Percentiles rank a stretch among this genome's conserved stretches.
Conservation (phyloP, 345 rosid species). For the Syzygium grande region DNA sequence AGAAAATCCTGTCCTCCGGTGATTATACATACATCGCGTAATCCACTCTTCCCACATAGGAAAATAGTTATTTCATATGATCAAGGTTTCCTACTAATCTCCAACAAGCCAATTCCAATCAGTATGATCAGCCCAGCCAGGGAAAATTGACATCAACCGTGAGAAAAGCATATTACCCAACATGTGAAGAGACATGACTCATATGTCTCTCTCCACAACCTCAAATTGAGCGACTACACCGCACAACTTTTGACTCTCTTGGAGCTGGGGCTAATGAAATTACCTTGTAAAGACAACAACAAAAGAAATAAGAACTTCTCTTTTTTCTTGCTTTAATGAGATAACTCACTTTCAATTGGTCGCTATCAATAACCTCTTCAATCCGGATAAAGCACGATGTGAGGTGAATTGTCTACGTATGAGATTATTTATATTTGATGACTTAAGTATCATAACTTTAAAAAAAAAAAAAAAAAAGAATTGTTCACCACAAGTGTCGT, state of each 20-base stretch:
- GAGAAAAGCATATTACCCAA: not conserved
- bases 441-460: not conserved
- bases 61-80: not conserved
- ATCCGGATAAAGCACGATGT: not conserved
- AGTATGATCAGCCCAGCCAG: not conserved
- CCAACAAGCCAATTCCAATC: not conserved
- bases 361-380: not conserved
- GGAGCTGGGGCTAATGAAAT: not conserved
- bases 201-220: not conserved
- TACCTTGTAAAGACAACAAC: not conserved
- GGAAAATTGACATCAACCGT: not conserved
- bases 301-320: not conserved
- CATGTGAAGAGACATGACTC: not conserved
- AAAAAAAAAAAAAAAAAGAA: accelerated
- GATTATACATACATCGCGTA: not conserved
- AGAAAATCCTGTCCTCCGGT: not conserved
- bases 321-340: not conserved
- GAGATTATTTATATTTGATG: not conserved
- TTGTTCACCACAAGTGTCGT: not conserved
- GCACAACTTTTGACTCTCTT: not conserved
- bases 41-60: not conserved
- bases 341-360: not conserved
- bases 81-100: not conserved
- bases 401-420: not conserved
- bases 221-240: not conserved